Evolutionary conservation across 2,329 filamentous ascomycete species (phyloP).

Genomic region (Cladosporium cucumerinum): DNA sequence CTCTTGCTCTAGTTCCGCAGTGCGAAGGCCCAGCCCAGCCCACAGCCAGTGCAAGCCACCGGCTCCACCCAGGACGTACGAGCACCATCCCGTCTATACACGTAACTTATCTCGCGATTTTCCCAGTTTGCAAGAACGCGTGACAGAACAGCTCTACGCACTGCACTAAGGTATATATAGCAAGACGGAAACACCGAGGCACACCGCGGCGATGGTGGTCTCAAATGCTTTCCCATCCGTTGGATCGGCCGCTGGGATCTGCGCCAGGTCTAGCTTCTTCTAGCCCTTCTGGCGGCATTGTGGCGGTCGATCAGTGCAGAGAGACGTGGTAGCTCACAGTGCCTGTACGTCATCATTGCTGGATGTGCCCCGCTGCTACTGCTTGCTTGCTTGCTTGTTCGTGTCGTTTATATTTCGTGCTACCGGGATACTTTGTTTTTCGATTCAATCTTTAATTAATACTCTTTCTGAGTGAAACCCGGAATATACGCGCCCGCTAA

Average conservation of each 20-base stretch:
- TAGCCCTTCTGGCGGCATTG: slow-evolving; percentile 2
- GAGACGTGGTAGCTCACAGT: not conserved
- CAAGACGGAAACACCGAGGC: not conserved
- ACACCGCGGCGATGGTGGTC: not conserved
- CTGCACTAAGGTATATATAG: not conserved
- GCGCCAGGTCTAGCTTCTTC: slow-evolving; percentile 6
- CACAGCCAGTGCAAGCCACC: not conserved
- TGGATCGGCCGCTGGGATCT: not conserved
- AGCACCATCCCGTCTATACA: not conserved
- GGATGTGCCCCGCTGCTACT: not conserved
- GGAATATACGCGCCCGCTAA: not conserved
- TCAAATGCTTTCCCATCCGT: not conserved
- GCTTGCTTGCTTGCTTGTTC: not conserved
- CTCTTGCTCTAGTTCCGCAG: not conserved
- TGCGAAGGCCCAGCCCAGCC: not conserved
- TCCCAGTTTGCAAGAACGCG: not conserved
- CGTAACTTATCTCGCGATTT: not conserved
- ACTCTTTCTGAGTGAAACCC: not conserved
- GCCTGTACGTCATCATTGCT: not conserved
- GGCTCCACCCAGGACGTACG: not conserved
- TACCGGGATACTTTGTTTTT: not conserved
- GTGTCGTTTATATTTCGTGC: not conserved
- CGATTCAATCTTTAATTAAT: not conserved
- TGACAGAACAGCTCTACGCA: not conserved
- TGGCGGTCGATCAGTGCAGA: not conserved